Evolutionary conservation across 2,329 filamentous ascomycete species (phyloP), one percentile per base, ranked within the genome.

Genomic region (Colletotrichum gigasporum): DNA sequence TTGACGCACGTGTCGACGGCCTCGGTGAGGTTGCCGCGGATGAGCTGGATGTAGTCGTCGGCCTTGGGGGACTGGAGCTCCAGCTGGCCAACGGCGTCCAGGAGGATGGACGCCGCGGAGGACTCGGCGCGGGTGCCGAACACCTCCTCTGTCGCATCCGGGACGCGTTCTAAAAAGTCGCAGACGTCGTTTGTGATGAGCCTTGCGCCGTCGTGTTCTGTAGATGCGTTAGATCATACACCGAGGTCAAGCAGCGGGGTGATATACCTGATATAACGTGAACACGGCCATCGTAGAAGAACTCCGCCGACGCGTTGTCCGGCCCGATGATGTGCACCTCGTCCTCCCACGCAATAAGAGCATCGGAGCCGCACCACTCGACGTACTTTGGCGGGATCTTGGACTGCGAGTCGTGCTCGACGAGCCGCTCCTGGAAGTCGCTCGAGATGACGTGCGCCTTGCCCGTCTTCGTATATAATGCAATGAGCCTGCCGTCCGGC

Each of bases 331-430:
- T 85, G 73, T 97, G 96, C 4, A 99, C 90, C 76, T 99, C 96
- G 73, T 99, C 96, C 73, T 98, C 96, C 96, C 96, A 99, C 0
- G 94, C 94, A 71, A 99, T 88, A 26, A 97, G 91, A 12, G 94
- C 93, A 76, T 98, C 95, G 71, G 96, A 95, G 5, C 96, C 96
- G 76, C 96, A 99, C 96, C 96, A 99, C 71, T 96, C 91, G 66
- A 99, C 85, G 68, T 96, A 93, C 71, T 93, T 91, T 3, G 96
- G 96, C 2, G 90, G 85, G 5, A 93, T 97, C 75, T 91, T 91
- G 9, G 93, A 94, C 69, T 90, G 90, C 1, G 94, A 95, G 72
- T 97, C 90, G 74, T 98, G 95, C 78, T 98, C 94, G 74, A 94
- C 95, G 67, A 97, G 83, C 61, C 94, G 90, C 72, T 91, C 94